These are phyloP conservation scores for Penicillium maclennaniae DNA, from an alignment of 495 filamentous ascomycete genomes.

Conservation along the genomic window DNA sequence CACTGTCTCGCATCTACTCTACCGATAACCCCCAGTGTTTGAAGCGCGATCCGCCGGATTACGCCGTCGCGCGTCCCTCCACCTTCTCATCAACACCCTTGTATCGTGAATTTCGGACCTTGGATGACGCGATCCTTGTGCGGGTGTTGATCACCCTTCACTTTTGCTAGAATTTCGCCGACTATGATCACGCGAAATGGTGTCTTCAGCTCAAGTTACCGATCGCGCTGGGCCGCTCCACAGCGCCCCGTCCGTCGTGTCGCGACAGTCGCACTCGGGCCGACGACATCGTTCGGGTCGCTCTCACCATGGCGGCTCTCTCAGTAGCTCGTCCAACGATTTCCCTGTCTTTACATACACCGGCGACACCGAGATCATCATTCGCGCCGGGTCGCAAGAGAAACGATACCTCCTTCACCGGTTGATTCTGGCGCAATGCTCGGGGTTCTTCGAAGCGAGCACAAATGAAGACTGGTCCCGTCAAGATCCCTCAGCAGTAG, in stretches of 20 bases:
- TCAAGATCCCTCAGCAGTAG: conserved; percentile 20
- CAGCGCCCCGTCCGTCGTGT: conserved; percentile 57
- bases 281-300: conserved; percentile 69
- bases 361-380: conserved; percentile 85
- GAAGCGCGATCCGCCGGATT: not conserved
- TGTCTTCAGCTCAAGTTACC: conserved; percentile 66
- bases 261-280: conserved; percentile 51
- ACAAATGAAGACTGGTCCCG: conserved; percentile 83
- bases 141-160: conserved; percentile 23
- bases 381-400: conserved; percentile 67
- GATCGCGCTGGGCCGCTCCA: conserved; percentile 48
- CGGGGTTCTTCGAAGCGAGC: conserved; percentile 88
- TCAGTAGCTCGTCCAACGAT: conserved; percentile 75
- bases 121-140: conserved; percentile 14
- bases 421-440: conserved; percentile 80
- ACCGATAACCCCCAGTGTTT: not conserved
- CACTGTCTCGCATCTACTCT: not conserved
- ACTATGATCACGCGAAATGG: conserved; percentile 46
- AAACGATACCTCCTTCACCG: conserved; percentile 81
- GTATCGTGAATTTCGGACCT: not conserved
- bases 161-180: not conserved
- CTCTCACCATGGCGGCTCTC: conserved; percentile 72
- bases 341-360: conserved; percentile 88
- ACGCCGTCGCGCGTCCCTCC: not conserved
- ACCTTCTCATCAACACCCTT: not conserved